Conservation (phyloP, 148 eudicot genomes). For the Polygonum maritimum region DNA sequence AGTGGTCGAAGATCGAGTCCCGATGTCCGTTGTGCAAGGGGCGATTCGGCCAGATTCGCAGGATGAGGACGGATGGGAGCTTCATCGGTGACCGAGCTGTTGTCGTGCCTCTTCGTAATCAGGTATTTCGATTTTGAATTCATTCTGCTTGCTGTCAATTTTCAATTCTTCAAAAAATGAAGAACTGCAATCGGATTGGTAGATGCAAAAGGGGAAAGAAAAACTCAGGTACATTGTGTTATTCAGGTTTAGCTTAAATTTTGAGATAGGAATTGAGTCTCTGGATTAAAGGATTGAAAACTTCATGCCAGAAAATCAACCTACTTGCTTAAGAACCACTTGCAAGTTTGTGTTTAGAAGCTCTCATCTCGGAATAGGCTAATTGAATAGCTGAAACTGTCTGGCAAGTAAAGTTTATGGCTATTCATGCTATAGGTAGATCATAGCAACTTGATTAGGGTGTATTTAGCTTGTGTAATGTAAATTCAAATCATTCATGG, state of each 20-base stretch:
- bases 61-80: constrained; percentile 42
- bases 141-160: too few relatives aligned
- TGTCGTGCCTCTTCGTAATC: constrained; percentile 62
- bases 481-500: not conserved
- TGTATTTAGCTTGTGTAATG: not conserved
- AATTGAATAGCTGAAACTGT: not conserved
- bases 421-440: not conserved
- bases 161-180: not conserved
- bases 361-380: not conserved
- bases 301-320: not conserved
- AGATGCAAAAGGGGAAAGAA: not conserved
- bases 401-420: not conserved
- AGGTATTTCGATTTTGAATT: constrained; percentile 27
- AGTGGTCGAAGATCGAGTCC: constrained; percentile 86
- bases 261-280: not conserved
- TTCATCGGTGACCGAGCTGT: constrained; percentile 44
- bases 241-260: not conserved
- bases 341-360: not conserved
- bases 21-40: constrained; percentile 76
- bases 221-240: not conserved
- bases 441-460: not conserved
- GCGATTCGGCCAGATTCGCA: constrained; percentile 54
- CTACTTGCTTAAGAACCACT: not conserved
- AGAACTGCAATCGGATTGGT: not conserved
- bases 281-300: not conserved